Conservation (phyloP, 768 basidiomycete genomes). For the Agrocybe chaxingu region DNA sequence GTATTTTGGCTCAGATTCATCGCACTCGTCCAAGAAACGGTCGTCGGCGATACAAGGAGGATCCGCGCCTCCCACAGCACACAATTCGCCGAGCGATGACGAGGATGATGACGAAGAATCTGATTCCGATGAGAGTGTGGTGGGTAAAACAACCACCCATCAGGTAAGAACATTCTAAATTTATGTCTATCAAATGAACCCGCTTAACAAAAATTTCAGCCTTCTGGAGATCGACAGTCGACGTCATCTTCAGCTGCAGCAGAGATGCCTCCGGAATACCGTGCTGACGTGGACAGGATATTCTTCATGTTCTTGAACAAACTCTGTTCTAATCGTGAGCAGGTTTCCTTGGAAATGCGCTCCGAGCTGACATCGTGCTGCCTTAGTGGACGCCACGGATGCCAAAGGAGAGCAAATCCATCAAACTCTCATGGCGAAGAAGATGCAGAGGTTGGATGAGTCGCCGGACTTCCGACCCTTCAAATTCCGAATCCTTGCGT, state of each 20-base stretch:
- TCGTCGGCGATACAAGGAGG: constrained; percentile 21
- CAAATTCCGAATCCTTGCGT: constrained; percentile 98
- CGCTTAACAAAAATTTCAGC: constrained; percentile 13
- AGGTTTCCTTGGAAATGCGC: constrained; percentile 16
- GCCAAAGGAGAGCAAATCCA: constrained; percentile 96
- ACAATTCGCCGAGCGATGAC: constrained; percentile 43
- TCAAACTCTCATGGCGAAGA: constrained; percentile 98
- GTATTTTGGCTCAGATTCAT: constrained; percentile 16
- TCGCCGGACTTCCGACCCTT: constrained; percentile 96
- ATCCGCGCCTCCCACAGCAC: constrained; percentile 27
- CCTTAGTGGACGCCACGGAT: constrained; percentile 86
- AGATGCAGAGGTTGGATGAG: constrained; percentile 97
- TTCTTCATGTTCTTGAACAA: constrained; percentile 88
- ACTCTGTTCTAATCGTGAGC: constrained; percentile 86
- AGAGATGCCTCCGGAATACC: constrained; percentile 80
- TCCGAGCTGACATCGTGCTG: constrained; percentile 12
- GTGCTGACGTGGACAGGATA: constrained; percentile 79
- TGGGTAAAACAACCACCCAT: constrained; percentile 18
- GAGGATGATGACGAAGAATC: constrained; percentile 49
- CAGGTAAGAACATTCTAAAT: constrained; percentile 13
- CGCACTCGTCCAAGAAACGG: constrained; percentile 13
- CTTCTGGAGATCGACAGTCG: constrained; percentile 26
- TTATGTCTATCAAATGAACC: constrained; percentile 4
- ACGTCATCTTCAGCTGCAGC: constrained; percentile 20
- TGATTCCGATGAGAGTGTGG: constrained; percentile 35